These are phyloP conservation scores for Delonix regia DNA, from an alignment of 306 rosid genomes.

Conservation along the genomic window DNA sequence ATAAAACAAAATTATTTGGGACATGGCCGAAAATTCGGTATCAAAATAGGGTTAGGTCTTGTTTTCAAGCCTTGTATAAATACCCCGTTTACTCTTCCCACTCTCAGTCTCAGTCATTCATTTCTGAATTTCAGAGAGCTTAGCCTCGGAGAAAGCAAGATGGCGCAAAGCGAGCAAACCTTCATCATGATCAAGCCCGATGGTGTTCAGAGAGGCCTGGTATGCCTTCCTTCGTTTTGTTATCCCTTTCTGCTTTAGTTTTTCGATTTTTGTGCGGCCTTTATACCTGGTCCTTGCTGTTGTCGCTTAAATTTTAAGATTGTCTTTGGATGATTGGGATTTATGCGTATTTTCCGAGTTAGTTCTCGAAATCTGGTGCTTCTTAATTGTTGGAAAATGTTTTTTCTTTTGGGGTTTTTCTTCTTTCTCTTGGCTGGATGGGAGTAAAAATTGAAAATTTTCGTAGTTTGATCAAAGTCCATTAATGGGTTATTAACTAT, in stretches of 20 bases:
- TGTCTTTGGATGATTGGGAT: not conserved
- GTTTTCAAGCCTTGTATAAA: not conserved
- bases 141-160: constrained; percentile 10
- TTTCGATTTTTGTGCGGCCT: not conserved
- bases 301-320: not conserved
- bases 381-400: not conserved
- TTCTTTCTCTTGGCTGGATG: not conserved
- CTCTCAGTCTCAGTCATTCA: not conserved
- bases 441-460: not conserved
- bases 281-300: not conserved
- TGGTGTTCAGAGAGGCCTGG: constrained; percentile 91
- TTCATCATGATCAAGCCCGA: constrained; percentile 94
- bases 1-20: not conserved
- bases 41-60: not conserved
- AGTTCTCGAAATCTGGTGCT: not conserved
- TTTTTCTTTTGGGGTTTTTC: not conserved
- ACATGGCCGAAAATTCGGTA: not conserved
- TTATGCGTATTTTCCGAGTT: not conserved
- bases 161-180: constrained; percentile 88
- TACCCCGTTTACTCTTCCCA: too few species aligned
- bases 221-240: constrained; percentile 17
- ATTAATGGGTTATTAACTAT: not conserved
- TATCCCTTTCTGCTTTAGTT: not conserved
- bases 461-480: not conserved
- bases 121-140: not conserved